These are phyloP conservation scores for Boletus pseudo-olivaceus DNA, from an alignment of 768 basidiomycete species.

Conservation along the genomic window DNA sequence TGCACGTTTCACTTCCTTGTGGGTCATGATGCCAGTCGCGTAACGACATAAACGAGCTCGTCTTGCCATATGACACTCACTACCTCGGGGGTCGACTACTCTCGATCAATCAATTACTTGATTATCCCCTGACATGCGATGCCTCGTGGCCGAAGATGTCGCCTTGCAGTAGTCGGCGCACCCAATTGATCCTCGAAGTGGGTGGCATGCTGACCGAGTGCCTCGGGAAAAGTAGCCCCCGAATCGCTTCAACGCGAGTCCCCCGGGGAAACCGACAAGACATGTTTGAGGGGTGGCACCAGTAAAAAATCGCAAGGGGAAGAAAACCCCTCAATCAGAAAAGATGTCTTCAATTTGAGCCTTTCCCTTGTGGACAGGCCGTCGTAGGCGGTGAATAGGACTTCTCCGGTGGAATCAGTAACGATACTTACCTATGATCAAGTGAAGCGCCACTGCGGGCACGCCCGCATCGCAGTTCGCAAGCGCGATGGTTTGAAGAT, in stretches of 20 bases:
- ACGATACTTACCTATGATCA: not conserved
- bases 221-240: not conserved
- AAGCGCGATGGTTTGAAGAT: not conserved
- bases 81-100: constrained; percentile 1
- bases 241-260: not conserved
- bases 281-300: not conserved
- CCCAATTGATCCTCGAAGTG: not conserved
- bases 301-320: not conserved
- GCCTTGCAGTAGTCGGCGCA: not conserved
- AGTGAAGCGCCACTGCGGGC: not conserved
- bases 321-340: not conserved
- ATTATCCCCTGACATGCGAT: not conserved
- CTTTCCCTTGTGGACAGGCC: not conserved
- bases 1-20: not conserved
- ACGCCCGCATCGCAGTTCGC: not conserved
- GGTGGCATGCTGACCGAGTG: constrained; percentile 1
- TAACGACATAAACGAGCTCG: not conserved
- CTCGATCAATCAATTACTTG: not conserved
- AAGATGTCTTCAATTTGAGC: not conserved
- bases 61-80: not conserved
- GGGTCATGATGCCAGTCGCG: constrained; percentile 2
- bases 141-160: not conserved
- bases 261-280: not conserved
- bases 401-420: too few relatives aligned
- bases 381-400: not conserved